A percentile compares a stretch with the other conserved stretches of the same genome.
Conservation (phyloP, 2,329 filamentous ascomycete genomes). For the Penicillium sp. region DNA sequence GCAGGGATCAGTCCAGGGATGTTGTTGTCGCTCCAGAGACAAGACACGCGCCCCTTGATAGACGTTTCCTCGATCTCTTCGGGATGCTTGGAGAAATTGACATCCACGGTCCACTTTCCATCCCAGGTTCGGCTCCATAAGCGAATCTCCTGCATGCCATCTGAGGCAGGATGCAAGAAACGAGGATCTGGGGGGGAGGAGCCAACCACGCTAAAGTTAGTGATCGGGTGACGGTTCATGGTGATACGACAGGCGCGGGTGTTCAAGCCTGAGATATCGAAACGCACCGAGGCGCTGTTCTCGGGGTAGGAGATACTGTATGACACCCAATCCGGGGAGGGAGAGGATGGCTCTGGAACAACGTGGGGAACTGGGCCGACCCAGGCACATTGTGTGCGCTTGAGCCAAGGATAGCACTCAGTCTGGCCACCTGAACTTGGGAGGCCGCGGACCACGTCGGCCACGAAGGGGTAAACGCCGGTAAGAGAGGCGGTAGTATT, state of each 20-base stretch:
- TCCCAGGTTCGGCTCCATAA: slow-evolving; percentile 83
- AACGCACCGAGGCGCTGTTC: slow-evolving; percentile 50
- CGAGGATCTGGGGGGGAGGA: slow-evolving; percentile 60
- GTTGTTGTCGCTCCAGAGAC: slow-evolving; percentile 87
- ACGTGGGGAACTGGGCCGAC: slow-evolving; percentile 66
- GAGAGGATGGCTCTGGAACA: slow-evolving; percentile 40
- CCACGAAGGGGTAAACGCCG: slow-evolving; percentile 66
- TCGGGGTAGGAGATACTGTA: slow-evolving; percentile 56
- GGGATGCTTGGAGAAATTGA: slow-evolving; percentile 49
- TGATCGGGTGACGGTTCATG: slow-evolving; percentile 65
- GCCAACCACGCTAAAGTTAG: slow-evolving; percentile 62
- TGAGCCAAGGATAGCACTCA: slow-evolving; percentile 32
- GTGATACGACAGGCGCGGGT: slow-evolving; percentile 74
- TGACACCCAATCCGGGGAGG: slow-evolving; percentile 61
- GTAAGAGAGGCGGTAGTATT: slow-evolving; percentile 66
- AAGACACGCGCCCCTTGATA: slow-evolving; percentile 67
- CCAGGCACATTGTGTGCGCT: slow-evolving; percentile 64
- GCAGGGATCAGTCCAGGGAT: slow-evolving; percentile 70
- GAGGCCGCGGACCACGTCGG: slow-evolving; percentile 64
- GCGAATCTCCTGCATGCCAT: slow-evolving; percentile 65
- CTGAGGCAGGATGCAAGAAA: slow-evolving; percentile 62
- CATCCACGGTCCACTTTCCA: slow-evolving; percentile 70
- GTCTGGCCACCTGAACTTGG: slow-evolving; percentile 66
- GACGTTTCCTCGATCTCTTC: slow-evolving; percentile 43
- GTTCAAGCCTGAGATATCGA: slow-evolving; percentile 69